Conservation (phyloP, 2,329 filamentous ascomycete genomes). For the Neobulgaria alba region DNA sequence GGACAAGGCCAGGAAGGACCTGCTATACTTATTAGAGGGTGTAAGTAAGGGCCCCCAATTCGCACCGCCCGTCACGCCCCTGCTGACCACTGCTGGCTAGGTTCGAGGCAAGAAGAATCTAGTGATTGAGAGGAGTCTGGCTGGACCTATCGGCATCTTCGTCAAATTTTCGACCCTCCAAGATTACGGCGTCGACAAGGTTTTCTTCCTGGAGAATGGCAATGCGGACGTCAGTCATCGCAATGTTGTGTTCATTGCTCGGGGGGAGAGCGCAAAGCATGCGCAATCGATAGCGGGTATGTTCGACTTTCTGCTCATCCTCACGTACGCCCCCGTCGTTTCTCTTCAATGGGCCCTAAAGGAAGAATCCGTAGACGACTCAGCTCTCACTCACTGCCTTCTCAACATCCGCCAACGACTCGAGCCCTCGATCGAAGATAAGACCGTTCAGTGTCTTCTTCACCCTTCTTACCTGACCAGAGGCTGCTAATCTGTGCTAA, state of each 20-base stretch:
- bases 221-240: slow-evolving; percentile 92
- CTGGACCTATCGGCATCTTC: slow-evolving; percentile 81
- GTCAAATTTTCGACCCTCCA: slow-evolving; percentile 93
- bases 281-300: slow-evolving; percentile 82
- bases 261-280: slow-evolving; percentile 80
- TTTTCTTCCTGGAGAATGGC: slow-evolving; percentile 92
- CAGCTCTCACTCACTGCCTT: slow-evolving; percentile 44
- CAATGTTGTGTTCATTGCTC: slow-evolving; percentile 88
- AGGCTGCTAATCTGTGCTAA: slow-evolving; percentile 53
- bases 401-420: too few relatives aligned
- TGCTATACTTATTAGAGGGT: slow-evolving; percentile 85
- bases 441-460: slow-evolving; percentile 35
- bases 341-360: slow-evolving; percentile 39
- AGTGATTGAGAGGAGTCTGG: slow-evolving; percentile 82
- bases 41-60: slow-evolving; percentile 54
- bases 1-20: slow-evolving; percentile 76
- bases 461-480: slow-evolving; percentile 27
- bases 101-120: slow-evolving; percentile 98
- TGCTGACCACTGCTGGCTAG: slow-evolving; percentile 37
- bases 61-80: neutral
- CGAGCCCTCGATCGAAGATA: slow-evolving; percentile 50
- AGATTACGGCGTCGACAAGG: slow-evolving; percentile 95
- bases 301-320: slow-evolving; percentile 12
- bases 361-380: slow-evolving; percentile 50
- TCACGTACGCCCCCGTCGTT: neutral